Evolutionary conservation across 306 rosid genomes (phyloP).

Genomic region (Geum urbanum): DNA sequence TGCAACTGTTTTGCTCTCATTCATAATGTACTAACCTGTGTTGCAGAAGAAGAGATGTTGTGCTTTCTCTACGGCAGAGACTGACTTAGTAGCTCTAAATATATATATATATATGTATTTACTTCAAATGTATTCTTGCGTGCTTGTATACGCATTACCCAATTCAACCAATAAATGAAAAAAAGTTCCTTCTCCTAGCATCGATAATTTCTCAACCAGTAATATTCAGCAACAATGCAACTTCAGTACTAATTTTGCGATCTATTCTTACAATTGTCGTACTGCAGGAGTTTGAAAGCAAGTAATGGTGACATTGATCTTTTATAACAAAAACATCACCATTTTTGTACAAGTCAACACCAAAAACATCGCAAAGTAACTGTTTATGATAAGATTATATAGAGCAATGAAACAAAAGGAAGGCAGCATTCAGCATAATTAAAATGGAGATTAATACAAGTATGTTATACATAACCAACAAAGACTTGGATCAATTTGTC

Average conservation of each 20-base stretch:
- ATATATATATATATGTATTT: background rate
- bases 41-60: constrained; percentile 2
- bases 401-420: background rate
- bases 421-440: background rate
- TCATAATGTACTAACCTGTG: background rate
- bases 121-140: constrained; percentile 1
- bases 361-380: background rate
- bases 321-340: background rate
- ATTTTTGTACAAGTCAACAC: background rate
- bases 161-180: background rate
- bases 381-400: background rate
- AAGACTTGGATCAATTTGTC: background rate
- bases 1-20: background rate
- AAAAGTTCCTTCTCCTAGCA: background rate
- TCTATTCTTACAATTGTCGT: background rate
- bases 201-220: background rate
- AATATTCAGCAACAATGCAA: background rate
- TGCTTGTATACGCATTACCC: background rate
- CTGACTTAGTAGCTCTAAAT: background rate
- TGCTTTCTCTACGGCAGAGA: background rate
- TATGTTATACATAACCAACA: background rate
- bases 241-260: too few species aligned
- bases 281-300: background rate
- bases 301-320: background rate
- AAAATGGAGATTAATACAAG: background rate